Base-by-base conservation (phyloP, 2,329 filamentous ascomycete genomes). In the Colletotrichum godetiae region DNA sequence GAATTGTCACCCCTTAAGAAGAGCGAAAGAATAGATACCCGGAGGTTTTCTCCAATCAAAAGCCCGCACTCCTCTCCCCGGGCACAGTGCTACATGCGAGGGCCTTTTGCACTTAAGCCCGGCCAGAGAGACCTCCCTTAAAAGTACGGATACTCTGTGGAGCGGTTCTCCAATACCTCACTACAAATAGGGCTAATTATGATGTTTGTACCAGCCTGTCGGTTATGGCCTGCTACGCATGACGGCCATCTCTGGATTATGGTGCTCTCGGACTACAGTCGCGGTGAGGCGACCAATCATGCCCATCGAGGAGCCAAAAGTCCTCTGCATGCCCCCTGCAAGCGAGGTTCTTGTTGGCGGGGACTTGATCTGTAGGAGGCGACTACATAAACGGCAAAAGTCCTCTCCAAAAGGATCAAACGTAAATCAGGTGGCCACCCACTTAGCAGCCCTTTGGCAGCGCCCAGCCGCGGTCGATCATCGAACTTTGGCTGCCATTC, bases 21-120 rank as follows among this genome's bases (percentile, higher is more conserved):
- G n/a, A 53, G 24, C 62, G 29, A 24, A 31, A 10, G 53, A 65
- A 57, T 57, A 65, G 62, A 57, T 65, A 65, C 62, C 62, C 52
- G 62, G 62, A 46, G 35, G 6, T 29, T 22, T 24, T 7, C 62
- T 65, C 53, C 53, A 65, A 31, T 11, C 33, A n/a, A 31, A 4
- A 37, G 13, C 22, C 11, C 4, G 4, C 27, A 29, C 27, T 4
- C 27, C 27, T 29, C 3, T 5, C 11, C 6, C 7, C 1, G 4
- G 24, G 2, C 55, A 6, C 31, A 7, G 5, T 57, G 8, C 15
- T 56, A 24, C 19, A 6, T 15, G 19, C 4, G 19, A 11, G 13
- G 10, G 24, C 24, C 6, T 22, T 49, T 49, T 49, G 19, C 42
- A 49, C 42, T 49, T 4, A 22, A 8, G 19, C 2, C 8, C 15